Evolutionary conservation across 179 eudicot genomes (phyloP).

Genomic region (Silene noctiflora): DNA sequence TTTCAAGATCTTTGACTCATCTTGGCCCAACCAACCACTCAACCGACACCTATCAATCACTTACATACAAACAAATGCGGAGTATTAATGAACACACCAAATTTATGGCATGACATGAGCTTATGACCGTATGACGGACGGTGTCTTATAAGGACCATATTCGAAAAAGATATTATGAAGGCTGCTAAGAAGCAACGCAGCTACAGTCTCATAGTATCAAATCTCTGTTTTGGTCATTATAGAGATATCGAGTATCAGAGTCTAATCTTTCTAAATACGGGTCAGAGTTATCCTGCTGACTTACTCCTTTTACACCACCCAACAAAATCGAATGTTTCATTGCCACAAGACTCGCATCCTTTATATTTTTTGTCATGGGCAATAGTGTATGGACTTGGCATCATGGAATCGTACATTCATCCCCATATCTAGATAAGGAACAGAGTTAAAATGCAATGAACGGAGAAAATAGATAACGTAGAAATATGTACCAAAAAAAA

Average conservation of each 20-base stretch:
- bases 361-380: neutral
- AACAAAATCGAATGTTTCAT: no score
- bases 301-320: no score
- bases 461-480: no score
- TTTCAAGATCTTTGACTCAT: slow-evolving; percentile 10
- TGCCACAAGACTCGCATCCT: no score
- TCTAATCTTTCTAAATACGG: neutral
- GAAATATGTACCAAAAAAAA: no score
- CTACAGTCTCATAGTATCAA: neutral
- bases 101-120: neutral
- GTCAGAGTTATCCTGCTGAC: no score
- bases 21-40: slow-evolving; percentile 1
- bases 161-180: slow-evolving; percentile 22
- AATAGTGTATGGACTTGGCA: neutral
- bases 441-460: no score
- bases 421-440: neutral
- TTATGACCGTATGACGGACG: neutral
- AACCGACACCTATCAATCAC: slow-evolving; percentile 11
- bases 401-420: neutral
- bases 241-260: no score
- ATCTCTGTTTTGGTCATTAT: neutral
- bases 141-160: neutral
- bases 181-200: slow-evolving; percentile 9
- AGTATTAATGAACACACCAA: neutral
- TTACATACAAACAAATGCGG: neutral